A percentile compares a stretch with the other conserved stretches of the same genome.
phyloP scores from a whole-genome alignment of 768 basidiomycete species.

The Tricholoma furcatifolium region DNA sequence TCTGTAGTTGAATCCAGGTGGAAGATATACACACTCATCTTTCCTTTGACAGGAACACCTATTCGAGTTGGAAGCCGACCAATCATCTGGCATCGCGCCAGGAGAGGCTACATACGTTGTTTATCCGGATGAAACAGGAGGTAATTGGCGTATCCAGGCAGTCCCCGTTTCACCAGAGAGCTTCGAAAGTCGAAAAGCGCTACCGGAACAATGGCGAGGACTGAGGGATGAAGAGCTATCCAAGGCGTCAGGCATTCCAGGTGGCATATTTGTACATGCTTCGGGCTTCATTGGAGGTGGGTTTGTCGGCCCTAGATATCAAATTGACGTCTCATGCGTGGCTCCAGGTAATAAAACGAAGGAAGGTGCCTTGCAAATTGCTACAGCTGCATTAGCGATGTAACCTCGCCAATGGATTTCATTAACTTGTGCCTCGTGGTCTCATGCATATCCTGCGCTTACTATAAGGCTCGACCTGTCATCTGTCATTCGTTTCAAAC shows the following conservation, averaged over 20 bases:
- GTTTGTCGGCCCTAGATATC: conserved; percentile 18
- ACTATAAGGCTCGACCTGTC: not conserved
- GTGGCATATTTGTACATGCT: conserved; percentile 91
- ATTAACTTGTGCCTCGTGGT: conserved; percentile 3
- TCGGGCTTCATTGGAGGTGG: conserved; percentile 95
- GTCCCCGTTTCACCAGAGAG: conserved; percentile 80
- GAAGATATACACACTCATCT: not conserved
- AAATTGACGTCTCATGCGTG: not conserved
- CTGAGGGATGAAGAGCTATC: conserved; percentile 83
- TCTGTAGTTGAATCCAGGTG: conserved; percentile 23
- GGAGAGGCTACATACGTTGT: conserved; percentile 78
- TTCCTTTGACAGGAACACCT: conserved; percentile 64
- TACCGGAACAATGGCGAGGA: conserved; percentile 94
- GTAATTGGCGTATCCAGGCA: conserved; percentile 90
- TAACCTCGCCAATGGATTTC: conserved; percentile 13
- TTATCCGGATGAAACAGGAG: conserved; percentile 79
- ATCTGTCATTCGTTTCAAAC: not conserved
- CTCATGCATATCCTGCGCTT: not conserved
- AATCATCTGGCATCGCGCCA: conserved; percentile 37
- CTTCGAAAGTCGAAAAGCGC: conserved; percentile 87
- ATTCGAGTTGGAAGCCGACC: conserved; percentile 77
- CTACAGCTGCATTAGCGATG: conserved; percentile 59
- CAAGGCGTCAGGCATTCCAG: conserved; percentile 69
- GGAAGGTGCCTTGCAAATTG: conserved; percentile 83
- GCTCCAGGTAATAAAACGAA: conserved; percentile 82